Evolutionary conservation across 495 filamentous ascomycete species (phyloP), one percentile per base, ranked within the genome.

Genomic region (Talaromyces borbonicus): DNA sequence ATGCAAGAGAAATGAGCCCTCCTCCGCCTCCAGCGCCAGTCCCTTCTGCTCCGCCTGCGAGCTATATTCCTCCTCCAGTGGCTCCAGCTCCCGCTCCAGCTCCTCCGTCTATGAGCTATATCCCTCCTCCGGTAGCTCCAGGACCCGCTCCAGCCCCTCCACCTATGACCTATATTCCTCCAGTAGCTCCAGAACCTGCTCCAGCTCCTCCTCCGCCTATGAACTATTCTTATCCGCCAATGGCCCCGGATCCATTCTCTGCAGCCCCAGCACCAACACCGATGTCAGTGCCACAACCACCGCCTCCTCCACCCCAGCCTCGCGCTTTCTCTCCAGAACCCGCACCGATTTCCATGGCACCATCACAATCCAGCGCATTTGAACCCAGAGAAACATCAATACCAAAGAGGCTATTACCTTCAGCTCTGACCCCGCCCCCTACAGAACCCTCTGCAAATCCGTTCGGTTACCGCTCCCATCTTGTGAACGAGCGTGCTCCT

Each of bases 281-380:
- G 4, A 43, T 30, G 30, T 48, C 24, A 27, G 43, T 26, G 26
- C 52, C 25, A 30, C 49, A 7, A 46, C 56, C 32, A 29, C 49
- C 33, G n/a, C 16, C 30, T 29, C 43, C 43, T 14, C 33, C 35
- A 41, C 14, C 53, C 2, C 35, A 42, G 26, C 32, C 42, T 11
- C 47, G 41, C 2, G 16, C 33, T 2, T 16, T 36, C 6, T 36
- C 33, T 2, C 40, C 24, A 4, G 24, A 43, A 43, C 40, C 24
- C 8, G 15, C 22, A 8, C 41, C 40, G 7, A 27, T 30, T 24
- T 27, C 24, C 18, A 45, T 45, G 27, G 9, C 20, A n/a, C 27
- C 43, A 6, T 15, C 14, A 11, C 41, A 36, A 18, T 18, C 31
- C 16, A 12, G 31, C 32, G 32, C 14, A 18, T 38, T 38, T 4